Evolutionary conservation across 805 yeast species (phyloP), one percentile per base, ranked within the genome.

Genomic region (Komagataella phaffii): DNA sequence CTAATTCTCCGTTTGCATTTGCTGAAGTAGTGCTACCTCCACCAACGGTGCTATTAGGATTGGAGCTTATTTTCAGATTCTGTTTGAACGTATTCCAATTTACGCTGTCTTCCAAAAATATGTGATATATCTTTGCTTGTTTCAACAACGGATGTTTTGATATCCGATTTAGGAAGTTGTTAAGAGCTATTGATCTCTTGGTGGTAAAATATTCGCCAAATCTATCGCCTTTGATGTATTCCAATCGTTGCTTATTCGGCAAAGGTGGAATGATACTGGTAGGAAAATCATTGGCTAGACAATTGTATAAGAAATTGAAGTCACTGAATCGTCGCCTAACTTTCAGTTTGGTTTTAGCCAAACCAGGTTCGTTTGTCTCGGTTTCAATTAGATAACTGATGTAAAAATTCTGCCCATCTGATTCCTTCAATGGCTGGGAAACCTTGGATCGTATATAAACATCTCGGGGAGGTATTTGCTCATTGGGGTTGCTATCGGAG

Each of bases 191-290:
- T 3, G 95, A 83, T 58, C 99, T 72, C 63, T 87, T 86, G 54
- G 75, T 72, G 0, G 96, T 91, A 65, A 93, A 93, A 53, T 86
- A 89, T 12, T 79, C 73, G 24, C 91, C 81, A 63, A 91, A 91
- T 44, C 98, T 74, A 18, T 45, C 47, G 8, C 99, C 98, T 44
- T 95, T 89, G 50, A 91, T 75, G 66, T 93, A 91, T 64, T 91
- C 96, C 58, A 91, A 72, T 54, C 95, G 79, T 69, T 86, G 87
- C 65, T 89, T 90, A 55, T 91, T 95, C 0, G 99, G 99, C 51
- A 91, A 72, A 12, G 98, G 97, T 1, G 99, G 99, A 0, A 91
- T 79, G 12, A 93, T 79, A 54, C 87, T 74, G 3, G 93, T 85
- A 0, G 97, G 96, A 62, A 73, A 85, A 62, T 90, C 96, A 57